Evolutionary conservation across 305 asterid genomes (phyloP), one percentile per base, ranked within the genome.

Genomic region (Lippia alba): DNA sequence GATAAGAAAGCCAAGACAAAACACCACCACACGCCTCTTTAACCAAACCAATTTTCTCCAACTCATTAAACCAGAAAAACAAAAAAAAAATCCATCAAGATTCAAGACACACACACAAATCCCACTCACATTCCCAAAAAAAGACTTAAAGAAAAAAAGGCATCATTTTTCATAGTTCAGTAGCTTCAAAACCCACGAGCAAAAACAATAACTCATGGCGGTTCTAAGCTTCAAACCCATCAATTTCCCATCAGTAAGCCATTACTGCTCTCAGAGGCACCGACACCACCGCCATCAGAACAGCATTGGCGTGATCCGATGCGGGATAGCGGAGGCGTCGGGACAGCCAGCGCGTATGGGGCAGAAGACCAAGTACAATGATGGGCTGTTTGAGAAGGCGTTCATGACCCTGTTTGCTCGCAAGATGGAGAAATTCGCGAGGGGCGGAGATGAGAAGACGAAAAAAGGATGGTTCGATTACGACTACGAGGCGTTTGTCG

Each of bases 331-430:
- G 4, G 97, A 91, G 85, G 84, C 87, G 16, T 87, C 98, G 18
- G 97, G 98, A 9, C 59, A 75, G 76, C 96, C 97, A 40, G 97
- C 97, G 20, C 96, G 96, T 15, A 69, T 93, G 85, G 98, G 97
- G 67, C 89, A 86, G 86, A 94, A 91, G 76, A 94, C 97, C 0
- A 88, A 91, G 77, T 94, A 94, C 78, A 88, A 79, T 0, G 97
- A 94, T 64, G 96, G 96, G 56, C 12, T 89, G n/a, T 81, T 94
- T 5, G 99, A 85, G 84, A 89, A 76, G 82, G 88, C 70, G 4
- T 94, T 94, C 81, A 91, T 94, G 94, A 79, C 80, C 19, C 84
- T 94, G 64, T 94, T 94, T 12, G 92, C 96, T 1, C 57, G 91
- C 11, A 91, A 94, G 80, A 94, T 91, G 96, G 96, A 88, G 89